Conservation (phyloP, 805 yeast species). For the Zygotorulaspora danielsina region DNA sequence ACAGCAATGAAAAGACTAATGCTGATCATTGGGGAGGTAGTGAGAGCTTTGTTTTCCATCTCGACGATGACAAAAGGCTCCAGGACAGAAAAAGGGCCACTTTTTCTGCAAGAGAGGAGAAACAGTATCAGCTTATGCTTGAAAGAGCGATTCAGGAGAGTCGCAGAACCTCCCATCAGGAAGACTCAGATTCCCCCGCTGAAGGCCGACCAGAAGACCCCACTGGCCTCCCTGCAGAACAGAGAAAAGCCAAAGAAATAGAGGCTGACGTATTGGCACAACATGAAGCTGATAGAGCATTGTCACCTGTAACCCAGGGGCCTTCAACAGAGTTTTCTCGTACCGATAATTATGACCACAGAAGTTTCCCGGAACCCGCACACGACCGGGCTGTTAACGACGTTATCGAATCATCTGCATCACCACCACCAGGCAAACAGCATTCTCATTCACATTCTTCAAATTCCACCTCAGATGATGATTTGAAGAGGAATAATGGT, state of each 20-base stretch:
- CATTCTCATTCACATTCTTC: slow-evolving; percentile 10
- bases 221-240: not conserved
- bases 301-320: not conserved
- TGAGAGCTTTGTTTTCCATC: slow-evolving; percentile 8
- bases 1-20: slow-evolving; percentile 3
- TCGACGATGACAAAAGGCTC: slow-evolving; percentile 26
- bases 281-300: not conserved
- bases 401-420: not conserved
- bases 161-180: slow-evolving; percentile 35
- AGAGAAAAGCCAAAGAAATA: not conserved
- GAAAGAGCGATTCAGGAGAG: slow-evolving; percentile 42
- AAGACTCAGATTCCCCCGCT: slow-evolving; percentile 1
- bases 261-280: not conserved
- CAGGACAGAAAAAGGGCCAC: slow-evolving; percentile 39
- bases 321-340: not conserved
- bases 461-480: slow-evolving; percentile 13
- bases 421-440: slow-evolving; percentile 1
- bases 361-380: not conserved
- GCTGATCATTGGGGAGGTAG: slow-evolving; percentile 3
- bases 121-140: slow-evolving; percentile 41
- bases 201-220: not conserved
- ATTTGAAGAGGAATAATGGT: slow-evolving; percentile 6
- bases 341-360: not conserved
- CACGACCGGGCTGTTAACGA: not conserved
- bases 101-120: slow-evolving; percentile 40